Evolutionary conservation across 2,329 filamentous ascomycete species (phyloP).

Genomic region (Phaeosphaeriaceae sp.): DNA sequence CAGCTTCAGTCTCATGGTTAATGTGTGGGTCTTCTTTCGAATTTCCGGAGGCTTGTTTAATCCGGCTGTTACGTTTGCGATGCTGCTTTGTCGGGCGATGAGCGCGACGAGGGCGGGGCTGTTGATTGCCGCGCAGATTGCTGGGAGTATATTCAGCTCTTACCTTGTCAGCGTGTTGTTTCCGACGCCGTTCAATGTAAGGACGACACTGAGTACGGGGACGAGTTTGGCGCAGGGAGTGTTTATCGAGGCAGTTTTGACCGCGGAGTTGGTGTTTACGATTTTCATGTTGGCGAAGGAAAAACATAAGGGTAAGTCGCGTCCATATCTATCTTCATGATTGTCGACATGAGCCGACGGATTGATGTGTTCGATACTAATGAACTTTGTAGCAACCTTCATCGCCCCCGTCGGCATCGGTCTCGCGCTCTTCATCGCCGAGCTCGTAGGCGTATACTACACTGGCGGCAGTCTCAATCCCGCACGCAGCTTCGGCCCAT

Average conservation of each 20-base stretch:
- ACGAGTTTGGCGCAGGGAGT: constrained; percentile 55
- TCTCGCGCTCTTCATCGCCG: constrained; percentile 71
- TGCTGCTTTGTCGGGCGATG: constrained; percentile 50
- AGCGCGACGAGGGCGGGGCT: constrained; percentile 52
- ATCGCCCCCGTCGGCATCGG: constrained; percentile 77
- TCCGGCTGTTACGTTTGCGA: constrained; percentile 44
- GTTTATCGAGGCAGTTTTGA: constrained; percentile 52
- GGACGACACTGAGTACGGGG: constrained; percentile 52
- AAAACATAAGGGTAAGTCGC: constrained; percentile 65
- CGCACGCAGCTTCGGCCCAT: constrained; percentile 56
- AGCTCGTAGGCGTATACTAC: constrained; percentile 60
- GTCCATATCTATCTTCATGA: no score
- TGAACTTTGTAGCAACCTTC: constrained; percentile 64
- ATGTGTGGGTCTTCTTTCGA: constrained; percentile 51
- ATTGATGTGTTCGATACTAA: not conserved
- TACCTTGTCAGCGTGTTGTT: constrained; percentile 56
- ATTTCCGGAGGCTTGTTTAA: constrained; percentile 45
- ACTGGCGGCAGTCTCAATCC: constrained; percentile 57
- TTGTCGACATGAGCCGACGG: no score
- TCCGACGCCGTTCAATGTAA: constrained; percentile 55
- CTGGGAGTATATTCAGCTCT: constrained; percentile 55
- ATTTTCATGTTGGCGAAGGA: constrained; percentile 71
- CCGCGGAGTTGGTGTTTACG: constrained; percentile 47
- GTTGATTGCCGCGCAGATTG: constrained; percentile 55
- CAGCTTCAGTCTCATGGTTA: constrained; percentile 48